Conservation (phyloP, 192 early-diverging fungal species). For the Podila epicladia region DNA sequence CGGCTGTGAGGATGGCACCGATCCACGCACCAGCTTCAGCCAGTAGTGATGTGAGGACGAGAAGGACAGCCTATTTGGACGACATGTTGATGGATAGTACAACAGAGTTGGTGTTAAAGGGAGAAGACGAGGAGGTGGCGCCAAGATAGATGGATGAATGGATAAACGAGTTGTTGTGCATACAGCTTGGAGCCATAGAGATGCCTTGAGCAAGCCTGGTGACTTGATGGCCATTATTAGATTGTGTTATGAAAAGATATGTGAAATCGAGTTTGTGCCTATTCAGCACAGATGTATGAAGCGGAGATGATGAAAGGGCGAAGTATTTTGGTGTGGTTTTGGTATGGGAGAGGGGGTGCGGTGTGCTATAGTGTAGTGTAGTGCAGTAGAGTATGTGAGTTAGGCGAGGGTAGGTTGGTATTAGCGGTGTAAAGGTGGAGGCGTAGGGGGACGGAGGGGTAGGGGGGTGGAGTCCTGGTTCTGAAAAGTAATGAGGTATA, state of each 20-base stretch:
- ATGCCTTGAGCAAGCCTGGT: slow-evolving; percentile 24
- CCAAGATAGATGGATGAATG: background rate
- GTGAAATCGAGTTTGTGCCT: background rate
- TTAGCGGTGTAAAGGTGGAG: too few species aligned
- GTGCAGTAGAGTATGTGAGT: too few species aligned
- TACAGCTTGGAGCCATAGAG: slow-evolving; percentile 44
- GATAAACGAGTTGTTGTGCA: background rate
- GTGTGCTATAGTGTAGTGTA: too few species aligned
- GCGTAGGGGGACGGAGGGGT: too few species aligned
- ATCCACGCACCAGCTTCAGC: slow-evolving; percentile 37
- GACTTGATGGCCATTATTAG: slow-evolving; percentile 19
- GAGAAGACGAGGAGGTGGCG: background rate
- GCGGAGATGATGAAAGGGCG: too few species aligned
- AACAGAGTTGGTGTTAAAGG: background rate
- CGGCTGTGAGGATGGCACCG: slow-evolving; percentile 17
- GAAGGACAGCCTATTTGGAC: slow-evolving; percentile 10
- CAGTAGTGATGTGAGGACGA: slow-evolving; percentile 25
- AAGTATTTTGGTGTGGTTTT: too few species aligned
- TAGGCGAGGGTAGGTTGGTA: too few species aligned
- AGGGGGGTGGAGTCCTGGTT: too few species aligned
- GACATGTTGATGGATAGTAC: too few species aligned
- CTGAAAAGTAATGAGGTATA: too few species aligned
- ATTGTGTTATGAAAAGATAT: background rate
- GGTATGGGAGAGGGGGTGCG: too few species aligned
- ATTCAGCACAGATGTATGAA: background rate